Conservation (phyloP, 2,329 filamentous ascomycete genomes). For the Sclerotinia sclerotiorum region DNA sequence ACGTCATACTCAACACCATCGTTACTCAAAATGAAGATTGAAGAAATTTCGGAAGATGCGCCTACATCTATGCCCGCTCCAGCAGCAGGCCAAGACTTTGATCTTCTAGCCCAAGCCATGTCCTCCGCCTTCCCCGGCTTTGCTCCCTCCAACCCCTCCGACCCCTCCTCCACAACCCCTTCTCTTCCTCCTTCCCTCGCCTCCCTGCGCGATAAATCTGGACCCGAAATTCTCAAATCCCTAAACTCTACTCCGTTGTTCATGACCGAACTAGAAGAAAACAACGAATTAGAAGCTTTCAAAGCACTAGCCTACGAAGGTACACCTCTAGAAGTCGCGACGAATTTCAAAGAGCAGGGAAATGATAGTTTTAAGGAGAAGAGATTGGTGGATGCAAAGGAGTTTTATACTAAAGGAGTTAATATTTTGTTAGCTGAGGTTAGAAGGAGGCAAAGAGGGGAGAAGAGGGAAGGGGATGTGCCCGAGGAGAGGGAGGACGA, state of each 20-base stretch:
- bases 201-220: slow-evolving; percentile 54
- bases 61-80: slow-evolving; percentile 20
- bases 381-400: slow-evolving; percentile 78
- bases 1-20: neutral
- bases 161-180: slow-evolving; percentile 36
- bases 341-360: slow-evolving; percentile 85
- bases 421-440: slow-evolving; percentile 67
- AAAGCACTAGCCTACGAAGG: slow-evolving; percentile 92
- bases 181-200: slow-evolving; percentile 58
- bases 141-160: slow-evolving; percentile 28
- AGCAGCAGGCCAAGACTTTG: slow-evolving; percentile 23
- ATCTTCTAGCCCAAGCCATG: slow-evolving; percentile 38
- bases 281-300: slow-evolving; percentile 80
- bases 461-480: slow-evolving; percentile 45
- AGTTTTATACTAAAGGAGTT: slow-evolving; percentile 90
- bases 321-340: slow-evolving; percentile 76
- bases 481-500: slow-evolving; percentile 46
- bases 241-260: slow-evolving; percentile 80
- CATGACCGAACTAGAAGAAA: slow-evolving; percentile 92
- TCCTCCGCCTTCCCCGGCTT: slow-evolving; percentile 26
- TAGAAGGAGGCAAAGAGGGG: slow-evolving; percentile 48
- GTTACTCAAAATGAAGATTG: slow-evolving; percentile 35
- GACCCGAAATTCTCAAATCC: slow-evolving; percentile 61
- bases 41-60: slow-evolving; percentile 34
- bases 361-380: slow-evolving; percentile 81